Conservation (phyloP, 75 land plant genomes). For the Sequoiadendron giganteum region DNA sequence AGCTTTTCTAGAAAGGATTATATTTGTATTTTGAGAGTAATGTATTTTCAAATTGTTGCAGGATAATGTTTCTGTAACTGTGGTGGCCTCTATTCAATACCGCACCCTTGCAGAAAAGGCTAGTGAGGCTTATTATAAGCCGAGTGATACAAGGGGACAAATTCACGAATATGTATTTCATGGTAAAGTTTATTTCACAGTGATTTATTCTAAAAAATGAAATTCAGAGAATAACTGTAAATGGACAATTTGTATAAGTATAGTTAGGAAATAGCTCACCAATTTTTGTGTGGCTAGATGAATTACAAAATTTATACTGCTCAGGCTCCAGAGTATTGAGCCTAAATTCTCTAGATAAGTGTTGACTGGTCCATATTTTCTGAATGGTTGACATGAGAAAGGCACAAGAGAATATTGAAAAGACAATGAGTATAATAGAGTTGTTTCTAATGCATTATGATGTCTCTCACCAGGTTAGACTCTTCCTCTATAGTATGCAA, state of each 20-base stretch:
- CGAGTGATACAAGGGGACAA: conserved; percentile 44
- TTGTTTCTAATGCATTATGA: conserved; percentile 21
- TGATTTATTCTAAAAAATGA: no score
- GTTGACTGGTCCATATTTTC: no score
- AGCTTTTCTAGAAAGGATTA: no score
- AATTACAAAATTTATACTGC: no score
- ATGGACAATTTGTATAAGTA: neutral
- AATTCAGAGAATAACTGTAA: neutral
- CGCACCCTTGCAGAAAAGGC: conserved; percentile 50
- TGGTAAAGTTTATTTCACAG: conserved; percentile 36
- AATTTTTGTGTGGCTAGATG: no score
- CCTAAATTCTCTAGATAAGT: no score
- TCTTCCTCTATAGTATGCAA: neutral
- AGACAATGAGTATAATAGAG: conserved; percentile 22
- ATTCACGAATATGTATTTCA: conserved; percentile 82
- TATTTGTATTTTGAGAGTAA: no score
- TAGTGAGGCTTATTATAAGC: conserved; percentile 1
- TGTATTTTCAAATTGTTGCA: conserved; percentile 10
- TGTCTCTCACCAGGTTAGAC: conserved; percentile 6
- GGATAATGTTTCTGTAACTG: conserved; percentile 84
- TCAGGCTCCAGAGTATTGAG: no score
- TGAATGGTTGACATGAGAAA: conserved; percentile 16
- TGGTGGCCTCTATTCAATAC: conserved; percentile 80
- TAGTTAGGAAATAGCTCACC: neutral
- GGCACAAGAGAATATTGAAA: conserved; percentile 28